Conservation (phyloP, 2,329 filamentous ascomycete species). For the Talaromyces sp. region DNA sequence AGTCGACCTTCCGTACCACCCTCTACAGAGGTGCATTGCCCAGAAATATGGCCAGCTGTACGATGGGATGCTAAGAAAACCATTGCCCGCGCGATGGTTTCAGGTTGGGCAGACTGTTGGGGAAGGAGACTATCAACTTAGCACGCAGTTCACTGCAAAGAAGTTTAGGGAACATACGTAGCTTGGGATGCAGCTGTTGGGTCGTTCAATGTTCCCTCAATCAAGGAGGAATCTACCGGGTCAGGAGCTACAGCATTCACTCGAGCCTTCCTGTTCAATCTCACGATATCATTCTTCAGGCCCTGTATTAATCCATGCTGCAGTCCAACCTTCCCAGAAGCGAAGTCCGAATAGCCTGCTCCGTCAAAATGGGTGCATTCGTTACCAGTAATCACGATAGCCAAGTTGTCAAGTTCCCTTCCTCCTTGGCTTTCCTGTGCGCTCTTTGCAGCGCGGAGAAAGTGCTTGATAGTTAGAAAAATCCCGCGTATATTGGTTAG, state of each 20-base stretch:
- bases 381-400: conserved; percentile 50
- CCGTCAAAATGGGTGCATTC: conserved; percentile 47
- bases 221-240: conserved; percentile 41
- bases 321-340: conserved; percentile 46
- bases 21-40: conserved; percentile 48
- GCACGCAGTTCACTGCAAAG: neutral
- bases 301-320: conserved; percentile 50
- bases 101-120: conserved; percentile 43
- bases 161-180: neutral
- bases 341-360: conserved; percentile 44
- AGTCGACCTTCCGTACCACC: conserved; percentile 48
- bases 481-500: conserved; percentile 47
- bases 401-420: conserved; percentile 43
- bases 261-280: conserved; percentile 45
- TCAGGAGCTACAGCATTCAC: conserved; percentile 51
- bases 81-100: conserved; percentile 46
- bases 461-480: conserved; percentile 53
- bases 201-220: conserved; percentile 30
- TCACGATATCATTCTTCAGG: conserved; percentile 52
- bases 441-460: conserved; percentile 40
- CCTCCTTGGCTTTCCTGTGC: conserved; percentile 32
- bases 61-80: conserved; percentile 47
- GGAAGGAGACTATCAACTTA: conserved; percentile 38
- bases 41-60: conserved; percentile 51
- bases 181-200: neutral